Base-by-base conservation (phyloP, 148 eudicot genomes). In the Dianthus caryophyllus region DNA sequence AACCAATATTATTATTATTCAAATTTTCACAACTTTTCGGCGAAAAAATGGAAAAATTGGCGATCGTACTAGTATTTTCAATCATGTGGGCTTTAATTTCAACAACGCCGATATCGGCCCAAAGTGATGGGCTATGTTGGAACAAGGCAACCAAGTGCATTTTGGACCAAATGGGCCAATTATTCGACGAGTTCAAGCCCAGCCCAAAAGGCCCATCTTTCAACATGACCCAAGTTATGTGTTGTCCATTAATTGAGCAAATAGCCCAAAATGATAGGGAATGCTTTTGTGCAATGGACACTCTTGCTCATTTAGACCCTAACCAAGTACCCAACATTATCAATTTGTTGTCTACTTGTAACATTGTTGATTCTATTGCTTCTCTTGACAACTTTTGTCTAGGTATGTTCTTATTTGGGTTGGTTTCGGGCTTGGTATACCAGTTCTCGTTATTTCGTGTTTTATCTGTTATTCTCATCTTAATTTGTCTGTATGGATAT, bases 311-410 rank as follows among this genome's bases (percentile, higher is more conserved):
- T 16, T 31, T 44, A 58, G 25, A 30, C 47, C 56, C 65, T 0
- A 27, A 30, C 8, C 36, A 3, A 2, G 57, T 13, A 0, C 2
- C 65, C 29, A 47, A 47, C 39, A 11, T 49, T 9, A 14, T 21
- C 26, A 12, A 6, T 5, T 10, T 58, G 12, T 18, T 69, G 18
- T 30, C 64, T 59, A 14, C 12, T 0, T 69, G 73, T 52, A 29
- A 20, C 10, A 51, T 58, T 22, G 12, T 20, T n/a, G 53, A 39
- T 30, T 46, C 73, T 1, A 10, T 59, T 14, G 55, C 65, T 47
- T 16, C 65, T 18, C 73, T 69, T 5, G 56, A 69, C 36, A 41
- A 29, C 62, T 67, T 67, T 54, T 67, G 71, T 62, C 49, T 54
- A 36, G 71, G 71, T 54, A 54, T 30, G 39, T 30, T 16, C 13